phyloP scores from a whole-genome alignment of 1,139 yeast genomes.

The Trichomonascaceae sp. region DNA sequence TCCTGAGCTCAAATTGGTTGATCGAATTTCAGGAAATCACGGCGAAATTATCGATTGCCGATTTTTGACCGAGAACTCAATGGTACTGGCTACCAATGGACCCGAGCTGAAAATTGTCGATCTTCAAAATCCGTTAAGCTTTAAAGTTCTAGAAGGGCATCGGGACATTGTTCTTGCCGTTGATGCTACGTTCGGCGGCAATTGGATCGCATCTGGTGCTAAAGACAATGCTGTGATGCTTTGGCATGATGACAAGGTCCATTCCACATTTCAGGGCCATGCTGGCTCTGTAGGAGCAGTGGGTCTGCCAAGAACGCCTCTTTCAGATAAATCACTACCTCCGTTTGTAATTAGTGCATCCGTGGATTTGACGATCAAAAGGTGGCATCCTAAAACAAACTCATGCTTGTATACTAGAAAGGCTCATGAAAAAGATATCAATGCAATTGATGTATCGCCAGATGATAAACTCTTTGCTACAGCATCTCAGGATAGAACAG shows the following conservation, averaged over 20 bases:
- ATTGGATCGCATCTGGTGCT: conserved; percentile 89
- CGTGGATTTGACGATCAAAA: conserved; percentile 81
- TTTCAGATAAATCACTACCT: conserved; percentile 41
- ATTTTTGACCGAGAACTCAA: conserved; percentile 40
- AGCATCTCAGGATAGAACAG: conserved; percentile 92
- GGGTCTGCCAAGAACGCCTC: conserved; percentile 58
- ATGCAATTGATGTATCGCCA: conserved; percentile 80
- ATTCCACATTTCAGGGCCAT: conserved; percentile 59
- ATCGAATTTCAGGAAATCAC: conserved; percentile 83
- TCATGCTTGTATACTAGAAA: conserved; percentile 80
- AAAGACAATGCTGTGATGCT: conserved; percentile 81
- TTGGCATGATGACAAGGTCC: conserved; percentile 46
- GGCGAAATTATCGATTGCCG: conserved; percentile 86
- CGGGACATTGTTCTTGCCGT: conserved; percentile 75
- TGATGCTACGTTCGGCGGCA: conserved; percentile 72
- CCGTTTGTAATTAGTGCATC: conserved; percentile 78
- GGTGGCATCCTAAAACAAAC: conserved; percentile 51
- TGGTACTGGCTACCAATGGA: conserved; percentile 90
- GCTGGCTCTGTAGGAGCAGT: conserved; percentile 83
- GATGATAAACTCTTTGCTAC: conserved; percentile 85
- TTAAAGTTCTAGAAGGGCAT: conserved; percentile 70
- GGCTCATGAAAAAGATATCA: conserved; percentile 96
- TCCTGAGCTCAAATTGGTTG: conserved; percentile 40
- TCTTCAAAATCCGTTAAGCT: conserved; percentile 47
- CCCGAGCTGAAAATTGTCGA: conserved; percentile 73